A percentile compares a stretch with the other conserved stretches of the same genome.
Evolutionary conservation across 2,329 filamentous ascomycete species (phyloP).

Genomic region (Aspergillus transmontanensis): DNA sequence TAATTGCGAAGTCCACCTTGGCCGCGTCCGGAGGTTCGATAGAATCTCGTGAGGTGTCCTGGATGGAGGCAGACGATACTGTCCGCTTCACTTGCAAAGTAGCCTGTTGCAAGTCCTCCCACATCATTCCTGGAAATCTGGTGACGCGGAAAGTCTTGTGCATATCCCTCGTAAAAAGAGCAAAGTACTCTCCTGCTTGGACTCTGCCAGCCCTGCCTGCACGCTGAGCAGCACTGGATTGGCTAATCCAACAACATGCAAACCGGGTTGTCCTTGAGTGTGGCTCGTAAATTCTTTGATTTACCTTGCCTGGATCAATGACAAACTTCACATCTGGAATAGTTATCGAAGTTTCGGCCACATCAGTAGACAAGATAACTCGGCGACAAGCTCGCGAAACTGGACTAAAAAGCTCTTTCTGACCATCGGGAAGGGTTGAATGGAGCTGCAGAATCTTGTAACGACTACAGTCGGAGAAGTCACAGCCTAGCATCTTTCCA

Average conservation of each 20-base stretch:
- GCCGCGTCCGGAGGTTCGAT: constrained; percentile 48
- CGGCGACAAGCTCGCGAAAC: constrained; percentile 47
- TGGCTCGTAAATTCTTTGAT: constrained; percentile 45
- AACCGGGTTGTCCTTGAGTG: constrained; percentile 41
- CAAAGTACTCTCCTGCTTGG: constrained; percentile 53
- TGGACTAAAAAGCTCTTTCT: constrained; percentile 46
- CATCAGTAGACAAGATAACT: constrained; percentile 54
- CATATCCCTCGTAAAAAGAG: constrained; percentile 46
- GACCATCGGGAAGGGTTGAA: constrained; percentile 48
- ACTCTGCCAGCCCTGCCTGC: constrained; percentile 55
- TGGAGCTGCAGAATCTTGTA: constrained; percentile 53
- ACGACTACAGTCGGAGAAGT: constrained; percentile 43
- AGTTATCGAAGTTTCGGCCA: constrained; percentile 55
- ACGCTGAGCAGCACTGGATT: constrained; percentile 51
- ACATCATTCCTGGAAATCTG: constrained; percentile 45
- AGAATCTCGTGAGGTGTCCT: constrained; percentile 44
- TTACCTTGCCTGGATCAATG: constrained; percentile 51
- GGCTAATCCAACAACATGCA: constrained; percentile 49
- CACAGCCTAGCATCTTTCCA: constrained; percentile 33
- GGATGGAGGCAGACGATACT: constrained; percentile 41
- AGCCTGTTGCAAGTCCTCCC: constrained; percentile 47
- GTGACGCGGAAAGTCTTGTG: constrained; percentile 36
- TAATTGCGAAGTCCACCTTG: constrained; percentile 43
- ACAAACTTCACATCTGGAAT: constrained; percentile 56
- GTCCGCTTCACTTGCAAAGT: constrained; percentile 49